Evolutionary conservation across 257 asterid genomes (phyloP), one percentile per base, ranked within the genome.

Genomic region (Ehretia macrophylla): DNA sequence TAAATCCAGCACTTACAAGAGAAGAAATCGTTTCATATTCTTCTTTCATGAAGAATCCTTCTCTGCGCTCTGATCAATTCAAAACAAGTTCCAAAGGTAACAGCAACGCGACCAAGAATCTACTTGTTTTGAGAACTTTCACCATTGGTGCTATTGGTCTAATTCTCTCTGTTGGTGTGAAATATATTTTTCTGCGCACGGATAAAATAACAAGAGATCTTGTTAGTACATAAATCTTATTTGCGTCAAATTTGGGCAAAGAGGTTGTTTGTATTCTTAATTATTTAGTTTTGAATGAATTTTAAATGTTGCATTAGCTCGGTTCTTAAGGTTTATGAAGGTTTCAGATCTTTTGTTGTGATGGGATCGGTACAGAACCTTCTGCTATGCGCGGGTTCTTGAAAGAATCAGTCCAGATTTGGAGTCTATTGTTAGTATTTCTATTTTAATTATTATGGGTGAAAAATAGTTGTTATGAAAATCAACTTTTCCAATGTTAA

Each of bases 21-120:
- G 88, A 79, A 64, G 96, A 83, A 4, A 59, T 90, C 6, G 80
- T 59, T 17, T 74, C 87, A 1, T 87, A 90, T 60, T 78, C 93
- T 42, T 82, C 89, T 0, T 89, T 86, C 63, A 69, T 64, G 62
- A 89, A 84, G 77, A 76, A 69, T 54, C 87, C 84, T 1, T 42
- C 20, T 27, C 10, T 40, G 37, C 74, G 68, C 5, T 22, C 72
- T 14, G 17, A 11, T 27, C 40, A 50, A 51, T 16, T 70, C 18
- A 71, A 72, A 60, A 14, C 72, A 17, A 51, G 42, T 55, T 45
- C 75, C 42, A 59, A 66, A 40, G 37, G 37, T 27, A 62, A 68
- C 32, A 70, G 37, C 35, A 62, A 70, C 63, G 56, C 58, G 49
- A 58, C 32, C 45, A 82, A 64, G 64, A 63, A 72, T 19, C 17